These are phyloP conservation scores for Solanum lycopersicoides DNA, from an alignment of 257 asterid species.

Conservation along the genomic window DNA sequence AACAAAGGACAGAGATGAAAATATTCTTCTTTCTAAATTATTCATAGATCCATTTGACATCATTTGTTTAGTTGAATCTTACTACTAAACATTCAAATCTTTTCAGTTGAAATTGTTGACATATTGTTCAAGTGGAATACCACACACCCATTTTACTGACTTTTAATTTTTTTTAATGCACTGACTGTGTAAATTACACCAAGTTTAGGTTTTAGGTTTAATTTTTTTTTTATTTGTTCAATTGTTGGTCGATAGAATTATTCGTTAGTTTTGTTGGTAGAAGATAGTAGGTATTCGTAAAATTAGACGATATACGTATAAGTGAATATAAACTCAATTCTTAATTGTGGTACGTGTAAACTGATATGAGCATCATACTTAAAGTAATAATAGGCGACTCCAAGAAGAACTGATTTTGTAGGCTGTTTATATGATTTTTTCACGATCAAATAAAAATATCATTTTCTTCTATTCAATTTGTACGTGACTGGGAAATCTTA, in stretches of 20 bases:
- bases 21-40: not conserved
- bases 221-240: not conserved
- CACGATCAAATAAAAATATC: too few species aligned
- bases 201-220: not conserved
- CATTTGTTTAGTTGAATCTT: not conserved
- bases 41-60: not conserved
- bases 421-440: too few species aligned
- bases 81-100: not conserved
- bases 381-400: not conserved
- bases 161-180: not conserved
- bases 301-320: rapidly evolving
- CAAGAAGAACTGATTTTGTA: not conserved
- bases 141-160: not conserved
- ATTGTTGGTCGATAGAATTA: rapidly evolving
- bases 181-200: not conserved
- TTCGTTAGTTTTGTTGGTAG: not conserved
- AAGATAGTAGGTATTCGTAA: rapidly evolving
- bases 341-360: not conserved
- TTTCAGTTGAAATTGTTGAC: not conserved
- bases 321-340: not conserved
- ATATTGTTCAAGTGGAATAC: not conserved
- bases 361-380: not conserved
- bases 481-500: rapidly evolving
- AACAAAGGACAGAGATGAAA: not conserved
- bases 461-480: too few species aligned